phyloP scores from a whole-genome alignment of 495 filamentous ascomycete species.

The Tuber magnatum region DNA sequence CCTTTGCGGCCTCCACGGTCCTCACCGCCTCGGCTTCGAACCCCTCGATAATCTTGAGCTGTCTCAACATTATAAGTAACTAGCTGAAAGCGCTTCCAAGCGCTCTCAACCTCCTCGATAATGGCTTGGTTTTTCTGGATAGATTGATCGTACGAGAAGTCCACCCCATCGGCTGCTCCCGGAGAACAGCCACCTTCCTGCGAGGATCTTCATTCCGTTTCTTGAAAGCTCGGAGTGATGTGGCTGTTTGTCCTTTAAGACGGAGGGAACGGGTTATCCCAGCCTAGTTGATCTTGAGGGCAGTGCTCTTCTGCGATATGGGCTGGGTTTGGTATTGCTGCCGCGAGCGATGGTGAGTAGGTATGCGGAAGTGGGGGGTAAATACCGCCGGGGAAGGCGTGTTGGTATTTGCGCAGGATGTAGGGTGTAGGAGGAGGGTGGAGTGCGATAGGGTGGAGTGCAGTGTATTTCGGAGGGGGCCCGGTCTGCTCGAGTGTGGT shows the following conservation, averaged over 20 bases:
- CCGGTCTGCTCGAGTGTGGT: not conserved
- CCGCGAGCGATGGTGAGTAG: not conserved
- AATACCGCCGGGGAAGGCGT: conserved; percentile 37
- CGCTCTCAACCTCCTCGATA: conserved; percentile 92
- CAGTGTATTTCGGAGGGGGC: not conserved
- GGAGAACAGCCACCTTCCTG: conserved; percentile 74
- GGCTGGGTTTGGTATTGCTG: conserved; percentile 17
- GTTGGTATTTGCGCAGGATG: not conserved
- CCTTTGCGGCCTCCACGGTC: conserved; percentile 93
- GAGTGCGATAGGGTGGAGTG: not conserved
- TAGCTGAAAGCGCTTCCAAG: conserved; percentile 82
- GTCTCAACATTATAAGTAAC: conserved; percentile 81
- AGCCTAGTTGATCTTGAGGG: conserved; percentile 98
- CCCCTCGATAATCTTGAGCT: conserved; percentile 92
- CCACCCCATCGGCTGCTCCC: conserved; percentile 71
- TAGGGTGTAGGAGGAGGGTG: not conserved
- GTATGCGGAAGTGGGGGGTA: not conserved
- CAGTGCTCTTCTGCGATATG: conserved; percentile 81
- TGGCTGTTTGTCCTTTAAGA: conserved; percentile 86
- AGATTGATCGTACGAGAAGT: conserved; percentile 87
- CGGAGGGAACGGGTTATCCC: conserved; percentile 85
- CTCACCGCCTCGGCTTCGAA: conserved; percentile 96
- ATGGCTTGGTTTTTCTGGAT: conserved; percentile 88
- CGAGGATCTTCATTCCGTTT: conserved; percentile 98
- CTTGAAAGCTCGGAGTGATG: conserved; percentile 90